Evolutionary conservation across 2,329 filamentous ascomycete genomes (phyloP).

Genomic region (Aspergillus tamarii): DNA sequence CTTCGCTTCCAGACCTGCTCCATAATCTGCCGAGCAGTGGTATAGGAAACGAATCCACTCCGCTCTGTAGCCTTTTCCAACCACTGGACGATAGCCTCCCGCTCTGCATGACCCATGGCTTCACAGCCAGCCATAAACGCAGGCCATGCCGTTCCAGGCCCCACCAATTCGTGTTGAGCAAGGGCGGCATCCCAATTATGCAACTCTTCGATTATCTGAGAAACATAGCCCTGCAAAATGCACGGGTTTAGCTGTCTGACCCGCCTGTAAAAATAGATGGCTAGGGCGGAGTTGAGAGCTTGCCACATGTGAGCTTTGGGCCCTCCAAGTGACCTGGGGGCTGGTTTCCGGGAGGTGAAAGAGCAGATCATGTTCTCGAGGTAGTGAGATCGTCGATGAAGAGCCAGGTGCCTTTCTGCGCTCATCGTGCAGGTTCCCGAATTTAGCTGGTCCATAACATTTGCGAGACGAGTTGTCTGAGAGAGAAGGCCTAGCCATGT

Average conservation of each 20-base stretch:
- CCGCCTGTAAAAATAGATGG: constrained; percentile 49
- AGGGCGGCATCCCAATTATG: constrained; percentile 32
- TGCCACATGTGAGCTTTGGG: constrained; percentile 39
- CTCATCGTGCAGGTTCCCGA: no score
- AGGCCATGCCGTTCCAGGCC: constrained; percentile 42
- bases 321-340: not conserved
- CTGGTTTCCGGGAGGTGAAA: no score
- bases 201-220: constrained; percentile 36
- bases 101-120: constrained; percentile 25
- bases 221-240: constrained; percentile 43
- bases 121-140: constrained; percentile 47
- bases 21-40: no score
- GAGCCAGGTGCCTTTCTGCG: no score
- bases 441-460: constrained; percentile 30
- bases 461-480: constrained; percentile 48
- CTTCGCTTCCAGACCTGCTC: no score
- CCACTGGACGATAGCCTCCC: no score
- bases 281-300: constrained; percentile 43
- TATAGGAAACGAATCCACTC: no score
- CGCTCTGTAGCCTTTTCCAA: no score
- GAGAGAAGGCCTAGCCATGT: constrained; percentile 50
- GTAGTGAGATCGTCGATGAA: no score
- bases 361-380: no score
- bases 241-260: constrained; percentile 42
- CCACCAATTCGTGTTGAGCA: constrained; percentile 12